These are phyloP conservation scores for Rhynchosporium graminicola DNA, from an alignment of 2,329 filamentous ascomycete genomes.

Conservation along the genomic window DNA sequence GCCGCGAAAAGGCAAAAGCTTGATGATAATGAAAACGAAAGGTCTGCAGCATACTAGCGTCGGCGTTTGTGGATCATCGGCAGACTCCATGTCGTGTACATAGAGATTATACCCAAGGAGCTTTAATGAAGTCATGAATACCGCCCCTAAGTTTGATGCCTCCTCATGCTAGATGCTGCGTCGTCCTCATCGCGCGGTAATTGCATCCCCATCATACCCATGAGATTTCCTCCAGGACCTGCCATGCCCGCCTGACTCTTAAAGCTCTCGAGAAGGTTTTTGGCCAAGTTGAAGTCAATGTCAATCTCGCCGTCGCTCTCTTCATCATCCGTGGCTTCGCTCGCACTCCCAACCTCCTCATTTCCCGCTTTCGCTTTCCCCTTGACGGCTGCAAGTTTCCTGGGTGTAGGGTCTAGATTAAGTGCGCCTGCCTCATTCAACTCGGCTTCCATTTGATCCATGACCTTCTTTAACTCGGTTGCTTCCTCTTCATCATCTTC, in stretches of 20 bases:
- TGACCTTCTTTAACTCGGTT: slow-evolving; percentile 64
- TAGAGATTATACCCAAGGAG: slow-evolving; percentile 27
- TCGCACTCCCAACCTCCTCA: slow-evolving; percentile 27
- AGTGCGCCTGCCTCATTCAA: slow-evolving; percentile 69
- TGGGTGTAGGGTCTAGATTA: slow-evolving; percentile 48
- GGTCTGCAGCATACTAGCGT: slow-evolving; percentile 18
- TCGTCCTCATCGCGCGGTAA: slow-evolving; percentile 78
- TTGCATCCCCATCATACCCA: slow-evolving; percentile 81
- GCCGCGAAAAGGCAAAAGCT: slow-evolving; percentile 32
- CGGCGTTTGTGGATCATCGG: slow-evolving; percentile 27
- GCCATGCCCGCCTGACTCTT: slow-evolving; percentile 84
- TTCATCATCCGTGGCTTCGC: slow-evolving; percentile 42
- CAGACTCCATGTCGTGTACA: background rate
- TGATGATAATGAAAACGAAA: slow-evolving; percentile 18
- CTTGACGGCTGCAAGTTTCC: slow-evolving; percentile 40
- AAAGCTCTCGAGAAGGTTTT: slow-evolving; percentile 89
- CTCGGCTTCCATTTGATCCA: slow-evolving; percentile 71
- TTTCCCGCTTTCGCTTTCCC: slow-evolving; percentile 20
- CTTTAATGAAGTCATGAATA: slow-evolving; percentile 22
- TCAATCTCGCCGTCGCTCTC: slow-evolving; percentile 64
- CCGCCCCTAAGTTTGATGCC: slow-evolving; percentile 4
- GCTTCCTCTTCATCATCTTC: slow-evolving; percentile 48
- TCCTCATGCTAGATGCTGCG: slow-evolving; percentile 15
- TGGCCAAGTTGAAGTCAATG: slow-evolving; percentile 83
- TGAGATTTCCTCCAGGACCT: slow-evolving; percentile 83